Evolutionary conservation across 441 rosid genomes (phyloP), one percentile per base, ranked within the genome.

Genomic region (Arabidopsis lyrata): DNA sequence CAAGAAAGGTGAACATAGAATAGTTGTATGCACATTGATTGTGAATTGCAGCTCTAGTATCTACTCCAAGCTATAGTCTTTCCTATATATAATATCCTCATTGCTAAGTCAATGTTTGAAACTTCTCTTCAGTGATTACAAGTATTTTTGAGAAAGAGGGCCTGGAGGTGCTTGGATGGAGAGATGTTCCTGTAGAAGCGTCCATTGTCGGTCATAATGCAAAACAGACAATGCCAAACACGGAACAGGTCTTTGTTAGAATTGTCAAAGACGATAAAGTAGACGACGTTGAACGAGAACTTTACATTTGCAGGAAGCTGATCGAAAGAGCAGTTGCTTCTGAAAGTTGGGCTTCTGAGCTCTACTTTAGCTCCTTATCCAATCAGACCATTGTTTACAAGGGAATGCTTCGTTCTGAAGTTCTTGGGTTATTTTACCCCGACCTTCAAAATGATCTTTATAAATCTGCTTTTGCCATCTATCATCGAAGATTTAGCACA

Each of bases 371-470:
- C 83, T 96, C 99, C 68, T 78, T 96, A 81, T 96, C 99, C 61
- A 96, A 90, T 83, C 99, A 89, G 80, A 96, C 99, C 29, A 80
- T 93, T 76, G 93, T 96, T 73, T 96, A 96, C 79, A 96, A 96
- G 86, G 99, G 99, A 83, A 96, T 96, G 99, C 97, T 93, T 82
- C 99, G 99, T 16, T 93, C 99, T 55, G 97, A 90, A 83, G 97
- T 86, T 85, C 99, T 96, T 82, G 97, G 97, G 60, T 78, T 88
- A 72, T 93, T 87, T 84, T 96, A 93, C 75, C 63, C 72, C 13
- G 99, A 96, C 78, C 97, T 96, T 83, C 92, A 84, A 81, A 85
- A 77, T 83, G 90, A 86, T 71, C 84, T 91, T 47, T 96, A 86
- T 77, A 83, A 77, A 81, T 85, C 99, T 62, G 87, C 99, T 18